Evolutionary conservation across 169 alveolate genomes (phyloP), one percentile per base, ranked within the genome.

Genomic region (Theileria equi): DNA sequence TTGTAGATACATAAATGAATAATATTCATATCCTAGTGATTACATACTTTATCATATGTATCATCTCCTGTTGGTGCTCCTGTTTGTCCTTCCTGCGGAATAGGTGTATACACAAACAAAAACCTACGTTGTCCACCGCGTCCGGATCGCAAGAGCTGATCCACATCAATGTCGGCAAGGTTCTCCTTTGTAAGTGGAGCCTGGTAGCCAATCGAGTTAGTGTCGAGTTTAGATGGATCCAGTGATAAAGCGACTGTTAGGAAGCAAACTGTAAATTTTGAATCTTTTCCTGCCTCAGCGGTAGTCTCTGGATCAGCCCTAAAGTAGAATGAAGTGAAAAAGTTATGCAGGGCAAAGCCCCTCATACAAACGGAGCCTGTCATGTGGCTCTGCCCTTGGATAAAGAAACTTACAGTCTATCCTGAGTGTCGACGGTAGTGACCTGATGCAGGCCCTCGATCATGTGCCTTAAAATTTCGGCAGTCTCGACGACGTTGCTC

Each of bases 361-460:
- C n/a, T n/a, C n/a, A n/a, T n/a, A n/a, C n/a, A n/a, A n/a, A n/a
- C n/a, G n/a, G n/a, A n/a, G n/a, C n/a, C n/a, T n/a, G n/a, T n/a
- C n/a, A n/a, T n/a, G n/a, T n/a, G n/a, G n/a, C n/a, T n/a, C n/a
- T 38, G 45, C 11, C 11, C 13, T 38, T 38, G 45, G 45, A 38
- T 38, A 38, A 38, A 13, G 11, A 48, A 31, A 59, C 71, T 73
- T 63, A 73, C 83, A 63, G 7, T 17, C 58, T 31, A 44, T 73
- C 83, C 57, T 73, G 79, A 19, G 83, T 73, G 63, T 73, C 83
- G 26, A 73, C 61, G 5, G 78, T 81, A 29, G 91, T 90, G 41
- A 79, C 67, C 62, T 90, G 94, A 57, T 91, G 95, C 52, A 93
- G 88, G 13, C 95, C 96, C 70, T 71, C 72, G 65, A 82, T 82